phyloP scores from a whole-genome alignment of 129 eudicot genomes.

The Helichrysum umbraculigerum region DNA sequence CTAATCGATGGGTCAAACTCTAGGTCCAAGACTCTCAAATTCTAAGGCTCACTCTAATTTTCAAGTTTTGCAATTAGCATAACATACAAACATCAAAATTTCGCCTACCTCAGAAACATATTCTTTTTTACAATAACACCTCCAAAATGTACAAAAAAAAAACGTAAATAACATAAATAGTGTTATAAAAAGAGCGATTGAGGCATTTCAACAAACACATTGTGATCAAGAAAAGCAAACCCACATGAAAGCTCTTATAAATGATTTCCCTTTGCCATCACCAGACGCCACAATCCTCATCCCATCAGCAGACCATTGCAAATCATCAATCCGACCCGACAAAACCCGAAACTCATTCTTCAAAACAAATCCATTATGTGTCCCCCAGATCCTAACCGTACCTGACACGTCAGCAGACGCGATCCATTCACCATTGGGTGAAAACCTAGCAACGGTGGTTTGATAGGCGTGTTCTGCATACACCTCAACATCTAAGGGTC shows the following conservation, averaged over 20 bases:
- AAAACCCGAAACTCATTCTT: conserved; percentile 87
- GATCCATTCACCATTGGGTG: conserved; percentile 97
- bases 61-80: background rate
- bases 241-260: conserved; percentile 90
- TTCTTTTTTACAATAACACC: background rate
- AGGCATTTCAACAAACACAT: conserved; percentile 34
- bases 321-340: conserved; percentile 92
- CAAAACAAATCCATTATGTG: conserved; percentile 75
- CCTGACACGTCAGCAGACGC: conserved; percentile 96
- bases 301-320: conserved; percentile 90
- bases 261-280: conserved; percentile 89
- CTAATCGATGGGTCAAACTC: background rate
- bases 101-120: background rate
- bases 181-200: background rate
- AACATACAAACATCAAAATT: too few species aligned
- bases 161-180: background rate
- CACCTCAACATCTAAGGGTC: conserved; percentile 67
- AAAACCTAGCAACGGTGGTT: conserved; percentile 85
- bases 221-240: conserved; percentile 32
- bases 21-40: background rate
- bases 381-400: conserved; percentile 89
- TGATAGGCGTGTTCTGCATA: conserved; percentile 92
- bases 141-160: background rate
- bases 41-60: background rate
- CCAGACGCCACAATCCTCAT: conserved; percentile 90